Evolutionary conservation across 2,329 filamentous ascomycete species (phyloP).

Genomic region (Bipolaris victoriae): DNA sequence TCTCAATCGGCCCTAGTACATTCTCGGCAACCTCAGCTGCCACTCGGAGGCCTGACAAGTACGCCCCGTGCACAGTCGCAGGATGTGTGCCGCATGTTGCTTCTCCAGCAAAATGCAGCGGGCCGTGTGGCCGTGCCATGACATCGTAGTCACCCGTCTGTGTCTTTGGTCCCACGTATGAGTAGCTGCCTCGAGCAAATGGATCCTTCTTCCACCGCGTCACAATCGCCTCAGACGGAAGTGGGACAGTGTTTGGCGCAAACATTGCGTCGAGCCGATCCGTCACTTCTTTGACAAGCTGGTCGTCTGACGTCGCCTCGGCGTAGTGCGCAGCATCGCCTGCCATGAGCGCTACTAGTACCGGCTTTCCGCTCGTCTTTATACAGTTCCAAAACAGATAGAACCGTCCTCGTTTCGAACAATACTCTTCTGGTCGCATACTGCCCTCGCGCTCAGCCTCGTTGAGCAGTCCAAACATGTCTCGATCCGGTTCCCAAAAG

Average conservation of each 20-base stretch:
- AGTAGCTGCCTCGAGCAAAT: constrained; percentile 94
- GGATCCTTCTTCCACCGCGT: constrained; percentile 91
- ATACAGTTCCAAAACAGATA: constrained; percentile 98
- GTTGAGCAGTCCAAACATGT: constrained; percentile 92
- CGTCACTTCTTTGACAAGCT: constrained; percentile 81
- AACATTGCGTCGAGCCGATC: constrained; percentile 79
- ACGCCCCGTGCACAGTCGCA: constrained; percentile 95
- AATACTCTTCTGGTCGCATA: constrained; percentile 79
- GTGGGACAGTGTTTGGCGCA: constrained; percentile 65
- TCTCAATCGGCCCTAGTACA: constrained; percentile 79
- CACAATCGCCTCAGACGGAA: constrained; percentile 83
- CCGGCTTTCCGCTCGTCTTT: constrained; percentile 83
- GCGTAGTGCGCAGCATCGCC: constrained; percentile 91
- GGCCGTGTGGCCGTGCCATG: constrained; percentile 84
- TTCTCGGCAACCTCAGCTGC: constrained; percentile 84
- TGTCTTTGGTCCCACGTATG: constrained; percentile 85
- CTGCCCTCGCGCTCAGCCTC: constrained; percentile 73
- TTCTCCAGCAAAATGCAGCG: constrained; percentile 93
- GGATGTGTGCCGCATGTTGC: constrained; percentile 96
- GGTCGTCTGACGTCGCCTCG: constrained; percentile 75
- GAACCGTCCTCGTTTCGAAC: constrained; percentile 81
- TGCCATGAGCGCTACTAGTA: constrained; percentile 91
- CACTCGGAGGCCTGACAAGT: constrained; percentile 87
- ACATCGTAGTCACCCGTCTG: constrained; percentile 86
- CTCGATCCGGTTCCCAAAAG: constrained; percentile 88